phyloP scores from a whole-genome alignment of 306 rosid genomes.

The Fragaria ananassa region DNA sequence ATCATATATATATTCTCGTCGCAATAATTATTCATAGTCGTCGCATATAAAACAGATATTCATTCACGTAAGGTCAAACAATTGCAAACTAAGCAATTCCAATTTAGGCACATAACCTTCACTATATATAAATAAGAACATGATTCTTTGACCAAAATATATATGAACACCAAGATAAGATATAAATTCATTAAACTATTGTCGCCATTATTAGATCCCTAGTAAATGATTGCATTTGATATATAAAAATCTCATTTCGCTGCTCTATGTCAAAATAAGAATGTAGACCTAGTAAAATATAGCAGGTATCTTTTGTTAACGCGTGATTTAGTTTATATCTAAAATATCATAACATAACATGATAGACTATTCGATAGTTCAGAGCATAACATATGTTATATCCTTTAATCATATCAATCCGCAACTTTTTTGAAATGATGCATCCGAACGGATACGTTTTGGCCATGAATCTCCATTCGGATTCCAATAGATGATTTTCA shows the following conservation, averaged over 20 bases:
- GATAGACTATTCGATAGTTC: not conserved
- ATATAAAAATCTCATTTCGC: not conserved
- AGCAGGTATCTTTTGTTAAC: not conserved
- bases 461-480: no score
- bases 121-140: not conserved
- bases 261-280: not conserved
- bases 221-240: not conserved
- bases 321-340: not conserved
- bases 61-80: slow-evolving; percentile 7
- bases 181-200: not conserved
- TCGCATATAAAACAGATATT: not conserved
- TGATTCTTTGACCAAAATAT: not conserved
- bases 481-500: no score
- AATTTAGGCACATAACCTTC: not conserved
- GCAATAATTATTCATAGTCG: not conserved
- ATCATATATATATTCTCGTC: not conserved
- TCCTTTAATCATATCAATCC: not conserved
- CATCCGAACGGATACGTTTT: no score
- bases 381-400: not conserved
- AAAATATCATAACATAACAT: not conserved
- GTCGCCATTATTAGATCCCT: not conserved
- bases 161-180: not conserved
- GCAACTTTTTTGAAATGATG: not conserved
- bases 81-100: not conserved
- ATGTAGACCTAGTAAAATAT: not conserved